Evolutionary conservation across 495 filamentous ascomycete genomes (phyloP).

Genomic region (Neurospora sp.): DNA sequence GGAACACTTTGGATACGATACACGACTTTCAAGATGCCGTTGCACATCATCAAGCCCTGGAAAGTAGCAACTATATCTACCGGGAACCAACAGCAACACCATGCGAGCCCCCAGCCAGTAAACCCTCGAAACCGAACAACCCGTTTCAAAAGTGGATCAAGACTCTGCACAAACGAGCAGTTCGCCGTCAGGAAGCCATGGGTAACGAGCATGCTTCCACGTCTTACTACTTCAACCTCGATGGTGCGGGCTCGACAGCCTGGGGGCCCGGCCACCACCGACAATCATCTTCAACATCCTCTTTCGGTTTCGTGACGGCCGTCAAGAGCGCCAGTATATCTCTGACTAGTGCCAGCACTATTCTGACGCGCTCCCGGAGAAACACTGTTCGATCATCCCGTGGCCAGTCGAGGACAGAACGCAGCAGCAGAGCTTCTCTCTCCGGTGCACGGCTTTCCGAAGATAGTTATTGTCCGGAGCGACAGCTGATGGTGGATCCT

Average conservation of each 20-base stretch:
- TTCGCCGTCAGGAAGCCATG: conserved; percentile 26
- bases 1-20: conserved; percentile 36
- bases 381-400: conserved; percentile 41
- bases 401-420: conserved; percentile 47
- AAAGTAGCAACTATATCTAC: conserved; percentile 18
- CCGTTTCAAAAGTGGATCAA: conserved; percentile 52
- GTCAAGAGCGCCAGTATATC: conserved; percentile 72
- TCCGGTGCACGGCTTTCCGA: conserved; percentile 51
- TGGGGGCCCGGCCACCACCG: conserved; percentile 32
- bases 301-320: conserved; percentile 60
- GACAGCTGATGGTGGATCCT: conserved; percentile 52
- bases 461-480: conserved; percentile 50
- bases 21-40: conserved; percentile 24
- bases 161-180: conserved; percentile 41
- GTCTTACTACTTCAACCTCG: conserved; percentile 32
- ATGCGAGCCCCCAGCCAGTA: neutral
- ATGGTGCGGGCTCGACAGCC: conserved; percentile 10
- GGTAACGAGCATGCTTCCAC: conserved; percentile 19
- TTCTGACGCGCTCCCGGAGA: conserved; percentile 48
- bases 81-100: conserved; percentile 1
- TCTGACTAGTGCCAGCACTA: conserved; percentile 51
- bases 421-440: conserved; percentile 52
- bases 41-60: conserved; percentile 16
- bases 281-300: conserved; percentile 58
- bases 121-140: conserved; percentile 9